These are phyloP conservation scores for Rhypophila decipiens DNA, from an alignment of 495 filamentous ascomycete species.

Conservation along the genomic window DNA sequence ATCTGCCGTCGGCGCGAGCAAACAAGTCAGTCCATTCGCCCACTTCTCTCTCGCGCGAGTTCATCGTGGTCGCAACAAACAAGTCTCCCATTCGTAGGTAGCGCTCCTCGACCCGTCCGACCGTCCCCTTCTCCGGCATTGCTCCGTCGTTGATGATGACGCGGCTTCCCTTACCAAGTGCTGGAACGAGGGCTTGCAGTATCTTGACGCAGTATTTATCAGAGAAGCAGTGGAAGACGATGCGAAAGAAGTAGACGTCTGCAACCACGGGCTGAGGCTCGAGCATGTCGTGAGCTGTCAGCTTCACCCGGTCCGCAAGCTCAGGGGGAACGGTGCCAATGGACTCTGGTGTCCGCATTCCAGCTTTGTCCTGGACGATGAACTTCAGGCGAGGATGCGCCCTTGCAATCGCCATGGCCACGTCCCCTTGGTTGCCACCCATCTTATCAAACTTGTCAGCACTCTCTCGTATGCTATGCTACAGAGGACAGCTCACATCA, in stretches of 20 bases:
- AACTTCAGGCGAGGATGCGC: constrained; percentile 15
- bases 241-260: constrained; percentile 46
- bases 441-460: constrained; percentile 9
- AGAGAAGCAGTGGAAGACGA: constrained; percentile 50
- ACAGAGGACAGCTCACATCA: constrained; percentile 13
- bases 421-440: constrained; percentile 22
- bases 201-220: constrained; percentile 48
- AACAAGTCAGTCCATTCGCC: constrained; percentile 23
- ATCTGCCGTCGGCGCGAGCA: constrained; percentile 18
- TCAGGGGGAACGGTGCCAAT: constrained; percentile 15
- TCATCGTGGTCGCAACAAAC: constrained; percentile 19
- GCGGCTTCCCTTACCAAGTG: constrained; percentile 39
- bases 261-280: constrained; percentile 39
- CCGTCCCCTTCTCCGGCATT: constrained; percentile 28
- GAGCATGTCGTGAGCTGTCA: constrained; percentile 46
- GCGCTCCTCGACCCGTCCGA: constrained; percentile 15
- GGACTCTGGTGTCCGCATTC: constrained; percentile 15
- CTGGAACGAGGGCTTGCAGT: constrained; percentile 43
- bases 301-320: constrained; percentile 11
- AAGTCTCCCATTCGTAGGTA: constrained; percentile 22
- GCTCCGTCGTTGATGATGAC: constrained; percentile 44
- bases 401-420: constrained; percentile 18
- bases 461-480: too few relatives aligned
- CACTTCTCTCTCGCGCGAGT: constrained; percentile 21
- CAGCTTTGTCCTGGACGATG: constrained; percentile 20